Evolutionary conservation across 1,284 basidiomycete genomes (phyloP), one percentile per base, ranked within the genome.

Genomic region (Rhodotorula sp.): DNA sequence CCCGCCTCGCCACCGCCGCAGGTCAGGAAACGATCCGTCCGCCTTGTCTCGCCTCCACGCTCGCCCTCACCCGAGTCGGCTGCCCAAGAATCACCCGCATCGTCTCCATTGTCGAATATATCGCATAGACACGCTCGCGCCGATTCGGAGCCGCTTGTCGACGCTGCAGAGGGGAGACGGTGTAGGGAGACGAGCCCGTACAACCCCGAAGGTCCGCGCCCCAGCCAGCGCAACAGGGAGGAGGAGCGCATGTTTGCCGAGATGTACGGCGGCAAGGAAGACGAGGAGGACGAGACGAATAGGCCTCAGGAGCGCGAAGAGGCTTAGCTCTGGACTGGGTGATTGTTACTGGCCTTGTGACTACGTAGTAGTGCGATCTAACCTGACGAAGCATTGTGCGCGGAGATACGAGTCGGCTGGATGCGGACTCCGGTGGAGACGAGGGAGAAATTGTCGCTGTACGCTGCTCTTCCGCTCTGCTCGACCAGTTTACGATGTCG

Each of bases 181-280:
- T 27, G 39, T 5, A 7, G 11, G 7, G n/a, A 15, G 24, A 36
- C 13, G 29, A 24, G 48, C 29, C 60, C 60, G 19, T 61, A 44
- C 51, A 51, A 61, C 39, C 49, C 51, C 5, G 59, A 53, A 30
- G 55, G 34, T 30, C 60, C 68, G 20, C 44, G 59, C 13, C 71
- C 71, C 46, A 64, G 61, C n/a, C 71, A 72, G 59, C 46, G 64
- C 30, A 61, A 64, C 27, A 17, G 71, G 27, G 64, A 59, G 20
- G 67, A 65, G 51, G 70, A 71, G 60, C 46, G 54, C n/a, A 49
- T 66, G 64, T 71, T 52, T 44, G 62, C 49, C 6, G 53, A 61
- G n/a, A 19, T 30, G 54, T 39, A 56, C 30, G 27, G 65, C 46
- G 47, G 55, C 53, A 29, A 39, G 36, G 17, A 20, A 6, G 62